Conservation (phyloP, 2,329 filamentous ascomycete genomes). For the Calonectria henricotiae region DNA sequence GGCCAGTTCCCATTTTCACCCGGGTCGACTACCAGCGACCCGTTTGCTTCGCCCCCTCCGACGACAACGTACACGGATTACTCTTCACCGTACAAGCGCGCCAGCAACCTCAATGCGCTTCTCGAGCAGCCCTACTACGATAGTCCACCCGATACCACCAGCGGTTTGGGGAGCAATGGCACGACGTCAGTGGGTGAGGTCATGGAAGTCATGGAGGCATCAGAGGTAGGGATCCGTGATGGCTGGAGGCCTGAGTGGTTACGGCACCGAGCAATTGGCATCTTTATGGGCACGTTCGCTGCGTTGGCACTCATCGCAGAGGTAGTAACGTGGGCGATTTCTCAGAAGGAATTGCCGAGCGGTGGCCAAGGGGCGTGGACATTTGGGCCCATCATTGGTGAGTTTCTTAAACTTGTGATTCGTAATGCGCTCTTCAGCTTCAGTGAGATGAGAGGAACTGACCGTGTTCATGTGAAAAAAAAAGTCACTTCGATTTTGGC, state of each 20-base stretch:
- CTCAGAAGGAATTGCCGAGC: constrained; percentile 41
- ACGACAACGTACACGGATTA: constrained; percentile 36
- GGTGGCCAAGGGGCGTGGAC: constrained; percentile 50
- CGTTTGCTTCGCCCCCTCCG: constrained; percentile 41
- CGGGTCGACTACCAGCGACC: constrained; percentile 36
- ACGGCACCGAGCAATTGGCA: constrained; percentile 41
- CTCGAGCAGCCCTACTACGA: constrained; percentile 51
- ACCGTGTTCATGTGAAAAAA: not conserved
- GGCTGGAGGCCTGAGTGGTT: constrained; percentile 53
- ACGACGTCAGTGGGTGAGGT: constrained; percentile 21
- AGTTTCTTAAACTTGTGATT: constrained; percentile 33
- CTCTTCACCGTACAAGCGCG: constrained; percentile 32
- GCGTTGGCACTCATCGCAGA: constrained; percentile 48
- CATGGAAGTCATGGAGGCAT: constrained; percentile 40
- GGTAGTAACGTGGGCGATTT: constrained; percentile 49
- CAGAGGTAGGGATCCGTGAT: constrained; percentile 45
- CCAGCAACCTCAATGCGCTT: constrained; percentile 44
- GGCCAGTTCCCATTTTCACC: constrained; percentile 44
- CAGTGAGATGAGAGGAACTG: constrained; percentile 34
- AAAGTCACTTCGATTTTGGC: constrained; percentile 50
- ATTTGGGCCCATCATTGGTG: constrained; percentile 52
- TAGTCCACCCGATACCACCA: constrained; percentile 42
- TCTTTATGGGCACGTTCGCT: constrained; percentile 45
- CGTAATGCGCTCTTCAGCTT: not conserved
- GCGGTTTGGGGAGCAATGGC: constrained; percentile 35